Conservation (phyloP, 441 rosid species). For the Euphorbia schlechtendalii region DNA sequence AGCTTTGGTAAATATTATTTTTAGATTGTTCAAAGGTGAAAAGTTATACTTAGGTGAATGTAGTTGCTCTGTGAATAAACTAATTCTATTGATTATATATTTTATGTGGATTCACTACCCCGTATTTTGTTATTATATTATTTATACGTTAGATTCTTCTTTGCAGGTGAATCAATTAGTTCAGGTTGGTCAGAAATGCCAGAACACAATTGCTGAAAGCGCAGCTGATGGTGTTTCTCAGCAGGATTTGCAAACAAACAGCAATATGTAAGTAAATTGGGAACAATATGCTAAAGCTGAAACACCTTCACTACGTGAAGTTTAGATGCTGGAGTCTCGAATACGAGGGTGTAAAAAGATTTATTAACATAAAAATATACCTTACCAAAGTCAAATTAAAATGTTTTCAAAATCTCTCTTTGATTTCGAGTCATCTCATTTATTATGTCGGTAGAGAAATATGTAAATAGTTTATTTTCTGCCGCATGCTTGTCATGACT, state of each 20-base stretch:
- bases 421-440: no score
- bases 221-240: slow-evolving; percentile 88
- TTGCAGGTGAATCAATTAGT: slow-evolving; percentile 86
- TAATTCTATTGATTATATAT: background rate
- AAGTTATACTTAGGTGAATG: background rate
- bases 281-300: background rate
- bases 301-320: background rate
- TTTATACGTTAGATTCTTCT: slow-evolving; percentile 4
- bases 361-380: background rate
- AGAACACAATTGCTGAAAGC: slow-evolving; percentile 83
- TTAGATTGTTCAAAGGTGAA: background rate
- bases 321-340: background rate
- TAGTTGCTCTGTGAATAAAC: background rate
- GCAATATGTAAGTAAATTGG: slow-evolving; percentile 65
- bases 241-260: slow-evolving; percentile 85
- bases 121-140: background rate
- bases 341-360: background rate
- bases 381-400: background rate
- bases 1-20: background rate
- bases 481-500: background rate
- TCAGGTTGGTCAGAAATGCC: slow-evolving; percentile 95
- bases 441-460: no score
- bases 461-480: no score
- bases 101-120: background rate
- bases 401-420: background rate